phyloP scores from a whole-genome alignment of 2,329 filamentous ascomycete genomes.

The Zymoseptoria ardabiliae region DNA sequence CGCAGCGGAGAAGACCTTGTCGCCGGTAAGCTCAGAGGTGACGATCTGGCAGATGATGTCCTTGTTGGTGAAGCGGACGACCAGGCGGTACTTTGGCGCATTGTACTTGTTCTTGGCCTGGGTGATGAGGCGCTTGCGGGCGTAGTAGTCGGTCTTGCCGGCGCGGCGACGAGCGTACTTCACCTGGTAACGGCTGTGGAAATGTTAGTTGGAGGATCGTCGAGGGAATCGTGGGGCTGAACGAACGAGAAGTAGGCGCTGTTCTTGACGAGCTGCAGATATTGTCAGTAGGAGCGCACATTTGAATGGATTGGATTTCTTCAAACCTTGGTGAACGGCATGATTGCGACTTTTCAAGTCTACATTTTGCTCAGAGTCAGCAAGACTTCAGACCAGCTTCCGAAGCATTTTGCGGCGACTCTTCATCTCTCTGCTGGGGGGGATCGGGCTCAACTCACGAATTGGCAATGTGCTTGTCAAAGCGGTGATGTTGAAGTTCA shows the following conservation, averaged over 20 bases:
- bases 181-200: slow-evolving; percentile 86
- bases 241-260: slow-evolving; percentile 97
- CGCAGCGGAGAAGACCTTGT: slow-evolving; percentile 90
- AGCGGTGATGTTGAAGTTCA: neutral
- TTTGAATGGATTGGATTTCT: neutral
- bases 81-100: slow-evolving; percentile 98
- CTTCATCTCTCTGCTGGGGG: slow-evolving; percentile 31
- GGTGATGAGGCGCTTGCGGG: slow-evolving; percentile 97
- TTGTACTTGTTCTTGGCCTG: slow-evolving; percentile 99
- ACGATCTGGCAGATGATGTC: slow-evolving; percentile 99
- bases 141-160: slow-evolving; percentile 99
- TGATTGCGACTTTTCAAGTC: slow-evolving; percentile 11
- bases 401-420: slow-evolving; percentile 99
- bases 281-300: neutral
- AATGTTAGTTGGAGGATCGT: slow-evolving; percentile 5
- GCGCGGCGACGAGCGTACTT: slow-evolving; percentile 97
- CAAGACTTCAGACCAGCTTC: slow-evolving; percentile 89
- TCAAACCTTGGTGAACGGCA: slow-evolving; percentile 5
- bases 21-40: slow-evolving; percentile 88
- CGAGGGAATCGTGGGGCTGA: slow-evolving; percentile 2
- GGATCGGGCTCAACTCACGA: neutral
- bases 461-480: neutral
- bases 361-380: slow-evolving; percentile 70
- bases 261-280: slow-evolving; percentile 89
- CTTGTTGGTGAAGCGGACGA: slow-evolving; percentile 76